Conservation (phyloP, 257 asterid species). For the Plantago elongata region DNA sequence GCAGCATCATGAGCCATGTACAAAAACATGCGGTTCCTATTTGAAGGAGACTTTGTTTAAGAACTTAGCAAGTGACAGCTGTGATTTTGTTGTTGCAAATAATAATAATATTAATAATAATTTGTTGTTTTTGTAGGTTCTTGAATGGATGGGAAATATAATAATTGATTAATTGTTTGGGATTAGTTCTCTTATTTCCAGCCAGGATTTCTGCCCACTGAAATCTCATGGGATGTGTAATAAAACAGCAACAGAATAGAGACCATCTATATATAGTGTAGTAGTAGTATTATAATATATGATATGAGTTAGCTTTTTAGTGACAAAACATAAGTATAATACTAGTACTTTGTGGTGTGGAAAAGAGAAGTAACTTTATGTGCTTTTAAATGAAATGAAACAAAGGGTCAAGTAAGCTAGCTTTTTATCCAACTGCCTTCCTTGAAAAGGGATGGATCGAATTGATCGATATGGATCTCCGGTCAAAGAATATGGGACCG, state of each 20-base stretch:
- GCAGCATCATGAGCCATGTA: slow-evolving; percentile 31
- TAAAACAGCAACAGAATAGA: slow-evolving; percentile 19
- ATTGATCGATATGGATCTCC: too few species aligned
- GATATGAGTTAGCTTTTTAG: slow-evolving; percentile 20
- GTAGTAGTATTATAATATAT: too few species aligned
- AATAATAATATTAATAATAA: neutral
- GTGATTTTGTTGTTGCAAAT: slow-evolving; percentile 13
- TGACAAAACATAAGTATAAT: slow-evolving; percentile 8
- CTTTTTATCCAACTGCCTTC: neutral
- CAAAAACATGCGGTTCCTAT: slow-evolving; percentile 31
- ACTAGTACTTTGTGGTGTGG: neutral
- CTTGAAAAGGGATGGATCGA: too few species aligned
- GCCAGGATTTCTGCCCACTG: slow-evolving; percentile 39
- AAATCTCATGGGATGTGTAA: slow-evolving; percentile 34
- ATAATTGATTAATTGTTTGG: slow-evolving; percentile 3
- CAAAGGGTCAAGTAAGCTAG: slow-evolving; percentile 20
- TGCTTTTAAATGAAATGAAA: slow-evolving; percentile 34
- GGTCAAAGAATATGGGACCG: too few species aligned
- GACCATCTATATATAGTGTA: neutral
- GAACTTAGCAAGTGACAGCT: slow-evolving; percentile 20
- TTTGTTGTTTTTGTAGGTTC: too few species aligned
- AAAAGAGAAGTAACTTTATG: slow-evolving; percentile 56
- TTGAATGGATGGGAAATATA: too few species aligned
- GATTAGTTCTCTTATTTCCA: slow-evolving; percentile 38
- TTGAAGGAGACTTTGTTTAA: slow-evolving; percentile 21